Evolutionary conservation across 2,329 filamentous ascomycete genomes (phyloP).

Genomic region (Rutstroemia sydowiana): DNA sequence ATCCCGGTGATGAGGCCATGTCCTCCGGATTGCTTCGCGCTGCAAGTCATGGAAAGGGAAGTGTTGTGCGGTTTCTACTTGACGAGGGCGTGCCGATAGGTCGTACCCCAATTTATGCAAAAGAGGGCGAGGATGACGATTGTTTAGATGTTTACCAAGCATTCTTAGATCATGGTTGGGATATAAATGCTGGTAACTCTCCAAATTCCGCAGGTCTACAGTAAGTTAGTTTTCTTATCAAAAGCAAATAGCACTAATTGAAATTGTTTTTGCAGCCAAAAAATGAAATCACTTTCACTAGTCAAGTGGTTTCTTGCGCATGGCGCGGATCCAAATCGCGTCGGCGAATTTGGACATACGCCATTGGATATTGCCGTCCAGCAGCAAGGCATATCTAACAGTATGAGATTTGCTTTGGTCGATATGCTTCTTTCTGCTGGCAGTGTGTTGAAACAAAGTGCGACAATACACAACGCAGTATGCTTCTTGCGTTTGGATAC

Average conservation of each 20-base stretch:
- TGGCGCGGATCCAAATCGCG: not conserved
- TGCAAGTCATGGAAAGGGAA: not conserved
- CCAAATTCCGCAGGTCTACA: not conserved
- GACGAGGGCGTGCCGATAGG: not conserved
- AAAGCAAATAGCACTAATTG: not conserved
- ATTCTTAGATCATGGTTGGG: not conserved
- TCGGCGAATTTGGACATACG: not conserved
- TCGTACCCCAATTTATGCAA: not conserved
- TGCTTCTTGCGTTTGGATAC: not conserved
- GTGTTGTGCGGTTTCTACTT: not conserved
- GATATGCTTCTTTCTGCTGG: not conserved
- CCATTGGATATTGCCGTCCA: not conserved
- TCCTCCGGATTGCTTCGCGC: not conserved
- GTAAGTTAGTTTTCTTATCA: not conserved
- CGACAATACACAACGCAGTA: not conserved
- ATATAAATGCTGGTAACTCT: not conserved
- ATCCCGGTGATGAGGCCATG: not conserved
- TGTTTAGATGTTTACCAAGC: not conserved
- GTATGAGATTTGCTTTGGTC: not conserved
- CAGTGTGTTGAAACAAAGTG: not conserved
- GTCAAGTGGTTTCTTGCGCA: not conserved
- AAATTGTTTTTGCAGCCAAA: not conserved
- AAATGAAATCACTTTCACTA: not conserved
- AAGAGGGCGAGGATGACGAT: not conserved
- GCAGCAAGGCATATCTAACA: not conserved